Base-by-base conservation (phyloP, 108 stramenopile species). In the Cyclotella baltica region DNA sequence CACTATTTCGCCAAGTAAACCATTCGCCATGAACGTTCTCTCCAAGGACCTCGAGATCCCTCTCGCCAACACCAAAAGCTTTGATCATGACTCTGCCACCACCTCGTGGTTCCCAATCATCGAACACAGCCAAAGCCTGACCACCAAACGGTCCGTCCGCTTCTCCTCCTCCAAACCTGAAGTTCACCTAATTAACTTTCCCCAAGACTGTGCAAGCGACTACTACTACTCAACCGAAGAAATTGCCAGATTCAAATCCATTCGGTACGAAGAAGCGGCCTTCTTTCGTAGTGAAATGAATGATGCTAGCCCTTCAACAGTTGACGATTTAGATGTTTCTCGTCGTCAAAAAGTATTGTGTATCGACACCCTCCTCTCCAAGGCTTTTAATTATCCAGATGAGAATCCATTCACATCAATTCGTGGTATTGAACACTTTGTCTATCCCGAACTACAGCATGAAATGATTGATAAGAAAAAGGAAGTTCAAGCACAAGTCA, bases 401-500 rank as follows among this genome's bases (percentile, higher is more conserved):
- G 22, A 1, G 9, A 48, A 69, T 36, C 63, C 64, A n/a, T 33
- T 18, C n/a, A 38, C 57, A 0, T 78, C 77, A 37, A 78, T 78
- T 30, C 52, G 77, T 16, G 77, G 77, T 38, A 78, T 78, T 25
- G 70, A 78, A 35, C 77, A n/a, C 62, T 73, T 80, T 34, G 79
- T 80, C 19, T 80, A 74, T 20, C 79, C 73, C 27, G 62, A 73
- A 11, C 30, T 80, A 10, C 79, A 80, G 59, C 72, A 73, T 35
- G 79, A 80, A 30, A 80, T 80, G 79, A 80, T 80, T 4, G 59
- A 72, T 5, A 56, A 63, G 59, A 80, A 74, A 51, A 80, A 80
- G 40, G 48, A 67, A 16, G 72, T 73, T 27, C 71, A 80, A 50
- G 43, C 50, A 1, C 66, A 80, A 62, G 79, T 80, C 29, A 11